These are phyloP conservation scores for Malassezia globosa DNA, from an alignment of 1,284 basidiomycete species.

Conservation along the genomic window DNA sequence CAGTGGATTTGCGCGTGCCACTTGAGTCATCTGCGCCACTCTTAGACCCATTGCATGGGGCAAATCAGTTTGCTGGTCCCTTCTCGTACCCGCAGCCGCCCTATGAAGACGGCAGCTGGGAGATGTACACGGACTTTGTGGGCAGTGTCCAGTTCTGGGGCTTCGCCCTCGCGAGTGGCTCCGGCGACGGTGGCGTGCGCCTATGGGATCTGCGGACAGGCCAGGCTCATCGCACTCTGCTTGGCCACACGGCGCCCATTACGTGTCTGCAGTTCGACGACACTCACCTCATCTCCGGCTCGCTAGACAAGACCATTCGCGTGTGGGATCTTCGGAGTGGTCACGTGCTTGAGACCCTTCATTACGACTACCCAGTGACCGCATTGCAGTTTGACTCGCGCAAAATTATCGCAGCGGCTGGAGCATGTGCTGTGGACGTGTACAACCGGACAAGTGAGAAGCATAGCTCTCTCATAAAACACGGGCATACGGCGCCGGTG, in stretches of 20 bases:
- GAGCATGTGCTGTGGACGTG: conserved; percentile 85
- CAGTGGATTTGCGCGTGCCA: not conserved
- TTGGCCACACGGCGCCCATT: conserved; percentile 85
- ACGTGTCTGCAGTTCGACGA: conserved; percentile 97
- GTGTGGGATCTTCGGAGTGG: conserved; percentile 88
- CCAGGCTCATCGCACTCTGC: conserved; percentile 81
- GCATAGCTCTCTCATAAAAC: conserved; percentile 68
- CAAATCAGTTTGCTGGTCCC: conserved; percentile 51
- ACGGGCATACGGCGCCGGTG: conserved; percentile 83
- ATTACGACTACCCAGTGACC: conserved; percentile 82
- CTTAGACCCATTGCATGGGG: not conserved
- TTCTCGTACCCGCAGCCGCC: conserved; percentile 62
- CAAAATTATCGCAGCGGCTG: conserved; percentile 84
- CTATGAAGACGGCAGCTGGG: conserved; percentile 75
- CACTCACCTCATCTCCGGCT: conserved; percentile 77
- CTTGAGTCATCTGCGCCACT: not conserved
- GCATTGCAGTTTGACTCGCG: conserved; percentile 83
- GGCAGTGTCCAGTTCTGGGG: conserved; percentile 98
- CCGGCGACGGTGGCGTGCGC: conserved; percentile 86
- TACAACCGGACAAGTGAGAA: conserved; percentile 92
- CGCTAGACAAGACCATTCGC: conserved; percentile 69
- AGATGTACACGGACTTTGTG: conserved; percentile 93
- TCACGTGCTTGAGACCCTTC: conserved; percentile 71
- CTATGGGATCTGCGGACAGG: conserved; percentile 99
- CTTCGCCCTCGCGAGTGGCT: conserved; percentile 89